A percentile compares a stretch with the other conserved stretches of the same genome.
phyloP scores from a whole-genome alignment of 768 basidiomycete species.

The Phanerodontia chrysosporium region DNA sequence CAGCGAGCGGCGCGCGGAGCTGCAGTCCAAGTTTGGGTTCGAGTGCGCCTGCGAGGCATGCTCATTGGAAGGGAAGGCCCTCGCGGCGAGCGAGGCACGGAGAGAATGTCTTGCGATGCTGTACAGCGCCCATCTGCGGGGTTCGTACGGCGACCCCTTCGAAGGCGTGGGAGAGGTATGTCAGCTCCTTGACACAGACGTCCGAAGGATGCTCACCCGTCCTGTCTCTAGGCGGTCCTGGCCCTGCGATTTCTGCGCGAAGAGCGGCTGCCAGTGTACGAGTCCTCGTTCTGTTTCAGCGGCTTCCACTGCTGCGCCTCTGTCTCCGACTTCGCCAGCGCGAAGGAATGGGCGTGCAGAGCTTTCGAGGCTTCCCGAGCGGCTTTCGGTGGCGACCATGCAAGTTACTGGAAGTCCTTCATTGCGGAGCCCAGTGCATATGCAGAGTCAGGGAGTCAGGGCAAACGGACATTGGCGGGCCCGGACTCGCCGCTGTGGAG shows the following conservation, averaged over 20 bases:
- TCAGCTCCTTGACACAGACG: not conserved
- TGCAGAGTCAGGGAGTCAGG: not conserved
- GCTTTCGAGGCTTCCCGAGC: constrained; percentile 1
- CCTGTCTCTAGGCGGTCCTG: constrained; percentile 16
- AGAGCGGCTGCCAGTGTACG: constrained; percentile 22
- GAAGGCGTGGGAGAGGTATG: constrained; percentile 10
- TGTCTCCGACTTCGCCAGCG: constrained; percentile 10
- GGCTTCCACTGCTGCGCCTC: constrained; percentile 27
- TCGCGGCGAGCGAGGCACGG: constrained; percentile 19
- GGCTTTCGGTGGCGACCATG: constrained; percentile 5
- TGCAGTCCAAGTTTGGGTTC: constrained; percentile 19
- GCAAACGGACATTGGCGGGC: constrained; percentile 2
- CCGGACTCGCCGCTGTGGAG: constrained; percentile 7
- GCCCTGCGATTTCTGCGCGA: constrained; percentile 23
- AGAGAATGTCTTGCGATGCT: constrained; percentile 4
- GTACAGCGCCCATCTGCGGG: constrained; percentile 5
- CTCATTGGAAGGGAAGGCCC: constrained; percentile 14
- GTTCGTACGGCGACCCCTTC: constrained; percentile 4
- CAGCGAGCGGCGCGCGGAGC: constrained; percentile 14
- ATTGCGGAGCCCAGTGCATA: constrained; percentile 1
- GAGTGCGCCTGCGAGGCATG: constrained; percentile 23
- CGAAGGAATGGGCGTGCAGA: constrained; percentile 5
- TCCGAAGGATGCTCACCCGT: not conserved
- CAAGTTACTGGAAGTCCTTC: not conserved
- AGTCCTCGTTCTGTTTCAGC: constrained; percentile 24